Base-by-base conservation (phyloP, 1,139 yeast species). In the Diutina ranongensis region DNA sequence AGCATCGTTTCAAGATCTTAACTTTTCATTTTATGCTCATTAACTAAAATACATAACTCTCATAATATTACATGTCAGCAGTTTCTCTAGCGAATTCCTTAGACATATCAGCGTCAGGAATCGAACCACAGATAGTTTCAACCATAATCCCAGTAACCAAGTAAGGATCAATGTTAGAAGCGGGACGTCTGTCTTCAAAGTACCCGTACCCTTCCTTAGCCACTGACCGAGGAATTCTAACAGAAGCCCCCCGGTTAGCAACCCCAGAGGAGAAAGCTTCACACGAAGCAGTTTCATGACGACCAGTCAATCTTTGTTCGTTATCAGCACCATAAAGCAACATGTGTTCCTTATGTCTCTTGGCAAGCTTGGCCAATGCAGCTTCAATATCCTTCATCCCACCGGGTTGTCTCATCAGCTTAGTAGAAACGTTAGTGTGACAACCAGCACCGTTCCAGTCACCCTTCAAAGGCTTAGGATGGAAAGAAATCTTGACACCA, bases 391-490 rank as follows among this genome's bases (percentile, higher is more conserved):
- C 72, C 72, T 86, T 84, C 88, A 89, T 86, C 64, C 98, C 98
- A 67, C 98, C 98, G 63, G 88, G 84, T 44, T 65, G 67, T 76
- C 98, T 87, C 97, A 89, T 92, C 46, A 63, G 64, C 69, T 76
- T 79, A 59, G 98, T 92, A 46, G 97, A 88, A 53, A 92, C 97
- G 67, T 92, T 92, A 66, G 98, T 92, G 74, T 92, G 98, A 77
- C 97, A 89, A 61, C 98, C 98, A 66, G 98, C 97, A 75, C 98
- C 98, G 70, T 92, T 92, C 97, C 97, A 92, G 71, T 92, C 97
- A 59, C 98, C 98, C 75, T 83, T 79, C 68, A 88, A 78, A 57
- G 97, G 98, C 79, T 92, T 92, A 69, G 98, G 98, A 78, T 92
- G 98, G 83, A 89, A 83, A 45, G 97, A 87, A 59, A 92, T 89